These are phyloP conservation scores for Plasmodium vinckei DNA, from an alignment of 169 alveolate genomes.

Conservation along the genomic window DNA sequence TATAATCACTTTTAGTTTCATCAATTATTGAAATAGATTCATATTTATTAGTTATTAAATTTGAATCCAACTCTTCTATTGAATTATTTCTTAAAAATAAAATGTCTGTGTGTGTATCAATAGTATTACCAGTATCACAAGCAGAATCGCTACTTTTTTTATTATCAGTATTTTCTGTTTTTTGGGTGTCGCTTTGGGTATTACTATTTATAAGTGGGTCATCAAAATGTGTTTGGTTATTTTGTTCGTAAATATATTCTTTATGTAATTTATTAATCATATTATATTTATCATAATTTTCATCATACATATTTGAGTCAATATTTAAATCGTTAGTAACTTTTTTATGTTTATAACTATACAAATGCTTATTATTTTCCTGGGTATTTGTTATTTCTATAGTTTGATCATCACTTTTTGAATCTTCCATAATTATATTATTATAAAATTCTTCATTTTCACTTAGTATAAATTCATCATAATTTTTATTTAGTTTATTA, in stretches of 20 bases:
- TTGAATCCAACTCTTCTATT: slow-evolving; percentile 68
- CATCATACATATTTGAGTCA: neutral
- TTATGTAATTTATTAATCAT: slow-evolving; percentile 5
- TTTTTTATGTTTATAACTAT: neutral
- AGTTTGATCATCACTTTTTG: slow-evolving; percentile 5
- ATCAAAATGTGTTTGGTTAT: neutral
- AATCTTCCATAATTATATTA: slow-evolving; percentile 13
- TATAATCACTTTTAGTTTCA: neutral
- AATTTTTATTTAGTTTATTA: neutral
- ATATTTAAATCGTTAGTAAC: neutral
- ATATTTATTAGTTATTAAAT: slow-evolving; percentile 53
- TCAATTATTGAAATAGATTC: slow-evolving; percentile 2
- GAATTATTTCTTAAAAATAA: slow-evolving; percentile 37
- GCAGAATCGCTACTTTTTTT: neutral
- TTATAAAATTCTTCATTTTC: slow-evolving; percentile 70
- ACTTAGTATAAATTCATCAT: slow-evolving; percentile 35
- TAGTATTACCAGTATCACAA: too few species aligned
- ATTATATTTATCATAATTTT: slow-evolving; percentile 1
- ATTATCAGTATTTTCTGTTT: slow-evolving; percentile 6
- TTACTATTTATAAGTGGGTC: too few species aligned
- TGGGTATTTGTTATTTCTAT: neutral
- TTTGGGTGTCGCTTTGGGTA: neutral
- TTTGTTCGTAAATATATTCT: neutral
- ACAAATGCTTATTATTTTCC: neutral
- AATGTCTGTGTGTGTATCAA: slow-evolving; percentile 9